phyloP scores from a whole-genome alignment of 768 basidiomycete genomes.

The Baorangia bicolor region DNA sequence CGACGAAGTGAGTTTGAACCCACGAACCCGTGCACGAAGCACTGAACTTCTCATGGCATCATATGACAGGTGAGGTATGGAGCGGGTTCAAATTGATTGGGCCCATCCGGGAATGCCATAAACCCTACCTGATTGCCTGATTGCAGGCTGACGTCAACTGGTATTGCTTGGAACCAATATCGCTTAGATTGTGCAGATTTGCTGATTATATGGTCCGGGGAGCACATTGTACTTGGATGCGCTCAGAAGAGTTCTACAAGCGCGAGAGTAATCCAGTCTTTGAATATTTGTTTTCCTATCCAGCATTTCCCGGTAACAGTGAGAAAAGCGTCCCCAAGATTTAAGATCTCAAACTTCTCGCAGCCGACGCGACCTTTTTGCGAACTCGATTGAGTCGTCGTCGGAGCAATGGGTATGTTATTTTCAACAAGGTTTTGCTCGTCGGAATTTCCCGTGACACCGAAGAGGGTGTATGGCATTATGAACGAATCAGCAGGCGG shows the following conservation, averaged over 20 bases:
- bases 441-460: slow-evolving; percentile 7
- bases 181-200: slow-evolving; percentile 21
- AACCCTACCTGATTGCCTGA: slow-evolving; percentile 2
- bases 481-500: slow-evolving; percentile 6
- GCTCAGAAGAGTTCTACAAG: background rate
- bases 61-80: slow-evolving; percentile 7
- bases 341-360: background rate
- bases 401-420: background rate
- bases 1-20: slow-evolving; percentile 4
- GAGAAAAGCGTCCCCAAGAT: background rate
- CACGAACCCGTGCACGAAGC: slow-evolving; percentile 18
- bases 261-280: background rate
- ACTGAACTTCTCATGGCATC: slow-evolving; percentile 10
- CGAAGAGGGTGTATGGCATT: background rate
- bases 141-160: slow-evolving; percentile 14
- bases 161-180: background rate
- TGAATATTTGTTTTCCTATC: background rate
- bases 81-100: slow-evolving; percentile 4
- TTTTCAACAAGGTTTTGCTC: background rate
- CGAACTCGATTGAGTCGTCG: background rate
- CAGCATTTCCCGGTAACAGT: background rate
- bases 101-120: slow-evolving; percentile 17
- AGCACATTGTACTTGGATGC: background rate
- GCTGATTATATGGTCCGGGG: slow-evolving; percentile 2
- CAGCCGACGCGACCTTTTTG: background rate